Percentiles rank a stretch among this genome's conserved stretches.
Evolutionary conservation across 441 rosid genomes (phyloP).

Genomic region (Adansonia gregorii): DNA sequence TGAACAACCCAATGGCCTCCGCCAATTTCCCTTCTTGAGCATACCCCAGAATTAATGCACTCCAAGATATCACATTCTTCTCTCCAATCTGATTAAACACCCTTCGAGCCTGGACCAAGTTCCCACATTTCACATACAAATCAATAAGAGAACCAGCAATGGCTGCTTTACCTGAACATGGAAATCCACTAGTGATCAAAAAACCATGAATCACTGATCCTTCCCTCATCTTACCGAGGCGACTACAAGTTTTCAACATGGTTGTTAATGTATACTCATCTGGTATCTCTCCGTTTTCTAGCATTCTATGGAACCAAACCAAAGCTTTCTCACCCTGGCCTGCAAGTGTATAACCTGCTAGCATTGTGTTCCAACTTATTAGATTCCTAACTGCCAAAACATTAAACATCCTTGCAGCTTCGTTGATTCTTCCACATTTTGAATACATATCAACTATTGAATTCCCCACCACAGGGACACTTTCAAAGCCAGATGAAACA

Average conservation of each 20-base stretch:
- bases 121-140: conserved; percentile 74
- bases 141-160: conserved; percentile 74
- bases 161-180: conserved; percentile 40
- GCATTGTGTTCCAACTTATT: conserved; percentile 79
- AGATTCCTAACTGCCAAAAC: conserved; percentile 50
- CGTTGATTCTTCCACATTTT: conserved; percentile 62
- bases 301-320: conserved; percentile 57
- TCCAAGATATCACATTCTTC: conserved; percentile 76
- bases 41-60: conserved; percentile 75
- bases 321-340: conserved; percentile 63
- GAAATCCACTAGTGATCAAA: conserved; percentile 62
- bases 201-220: conserved; percentile 71
- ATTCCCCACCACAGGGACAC: conserved; percentile 65
- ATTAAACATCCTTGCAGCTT: conserved; percentile 59
- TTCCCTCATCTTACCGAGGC: conserved; percentile 48
- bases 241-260: conserved; percentile 68
- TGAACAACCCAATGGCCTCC: conserved; percentile 72
- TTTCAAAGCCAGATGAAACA: conserved; percentile 57
- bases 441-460: conserved; percentile 79
- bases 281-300: conserved; percentile 44
- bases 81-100: conserved; percentile 59
- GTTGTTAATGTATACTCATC: conserved; percentile 76
- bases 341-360: conserved; percentile 57
- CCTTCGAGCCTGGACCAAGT: conserved; percentile 52
- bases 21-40: conserved; percentile 71